Percentiles rank a stretch among this genome's conserved stretches.
Conservation (phyloP, 2,329 filamentous ascomycete genomes). For the Coniochaeta hoffmannii region DNA sequence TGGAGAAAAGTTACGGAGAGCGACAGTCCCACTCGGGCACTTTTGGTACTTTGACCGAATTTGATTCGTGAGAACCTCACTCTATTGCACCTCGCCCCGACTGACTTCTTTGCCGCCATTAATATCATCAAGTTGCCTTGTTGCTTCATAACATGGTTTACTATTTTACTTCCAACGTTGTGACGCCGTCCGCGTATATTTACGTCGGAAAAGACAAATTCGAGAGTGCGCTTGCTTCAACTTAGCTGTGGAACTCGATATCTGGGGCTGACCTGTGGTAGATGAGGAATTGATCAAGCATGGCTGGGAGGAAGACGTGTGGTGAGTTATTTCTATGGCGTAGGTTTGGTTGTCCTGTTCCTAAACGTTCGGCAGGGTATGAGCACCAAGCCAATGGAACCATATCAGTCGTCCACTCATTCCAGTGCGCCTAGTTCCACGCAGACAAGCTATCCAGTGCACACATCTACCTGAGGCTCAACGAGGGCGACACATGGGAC, state of each 20-base stretch:
- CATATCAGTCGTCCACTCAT: background rate
- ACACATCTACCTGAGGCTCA: conserved; percentile 87
- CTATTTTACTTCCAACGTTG: conserved; percentile 85
- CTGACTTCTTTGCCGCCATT: too few relatives aligned
- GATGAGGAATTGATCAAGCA: conserved; percentile 95
- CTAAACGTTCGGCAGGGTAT: conserved; percentile 20
- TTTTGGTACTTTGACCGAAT: background rate
- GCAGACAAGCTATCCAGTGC: conserved; percentile 95
- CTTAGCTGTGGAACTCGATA: conserved; percentile 4
- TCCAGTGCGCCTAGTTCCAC: conserved; percentile 61
- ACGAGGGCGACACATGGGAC: conserved; percentile 77
- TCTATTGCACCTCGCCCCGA: too few relatives aligned
- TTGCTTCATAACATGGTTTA: conserved; percentile 72
- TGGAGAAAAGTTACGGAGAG: conserved; percentile 2
- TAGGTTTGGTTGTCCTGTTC: background rate
- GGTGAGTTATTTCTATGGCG: conserved; percentile 44
- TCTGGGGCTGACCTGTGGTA: conserved; percentile 27
- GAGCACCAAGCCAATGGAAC: conserved; percentile 8
- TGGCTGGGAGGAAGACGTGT: conserved; percentile 93
- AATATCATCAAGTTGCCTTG: too few relatives aligned
- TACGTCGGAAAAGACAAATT: conserved; percentile 99
- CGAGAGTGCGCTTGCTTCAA: conserved; percentile 59
- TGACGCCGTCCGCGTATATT: conserved; percentile 75
- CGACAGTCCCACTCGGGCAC: background rate
- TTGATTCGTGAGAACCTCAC: conserved; percentile 1